Evolutionary conservation across 192 early-diverging fungal genomes (phyloP).

Genomic region (Mortierella hygrophila): DNA sequence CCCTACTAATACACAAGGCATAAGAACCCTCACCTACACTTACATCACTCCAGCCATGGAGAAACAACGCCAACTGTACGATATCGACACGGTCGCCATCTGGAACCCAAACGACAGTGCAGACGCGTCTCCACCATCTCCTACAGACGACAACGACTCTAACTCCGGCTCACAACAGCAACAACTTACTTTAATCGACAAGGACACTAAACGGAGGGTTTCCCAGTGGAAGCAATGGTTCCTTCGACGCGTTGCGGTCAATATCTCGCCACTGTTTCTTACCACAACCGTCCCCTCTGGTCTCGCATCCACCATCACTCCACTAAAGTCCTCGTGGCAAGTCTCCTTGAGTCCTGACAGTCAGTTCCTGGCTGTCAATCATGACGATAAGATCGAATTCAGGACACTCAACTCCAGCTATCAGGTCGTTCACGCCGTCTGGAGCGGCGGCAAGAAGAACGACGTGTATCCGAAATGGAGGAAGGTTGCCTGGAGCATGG

Average conservation of each 20-base stretch:
- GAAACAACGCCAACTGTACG: constrained; percentile 53
- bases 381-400: constrained; percentile 61
- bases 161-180: constrained; percentile 15
- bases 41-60: constrained; percentile 20
- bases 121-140: constrained; percentile 12
- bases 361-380: constrained; percentile 54
- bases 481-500: constrained; percentile 57
- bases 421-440: constrained; percentile 56
- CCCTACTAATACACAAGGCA: not conserved
- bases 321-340: constrained; percentile 49
- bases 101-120: constrained; percentile 57
- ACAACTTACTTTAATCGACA: constrained; percentile 23
- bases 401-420: constrained; percentile 52
- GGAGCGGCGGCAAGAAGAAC: constrained; percentile 17
- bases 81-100: constrained; percentile 54
- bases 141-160: not conserved
- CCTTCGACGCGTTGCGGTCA: constrained; percentile 38
- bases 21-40: not conserved
- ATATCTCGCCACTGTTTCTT: constrained; percentile 48
- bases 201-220: constrained; percentile 25
- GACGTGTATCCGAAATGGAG: constrained; percentile 61
- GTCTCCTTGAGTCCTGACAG: constrained; percentile 54
- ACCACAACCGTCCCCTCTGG: constrained; percentile 61
- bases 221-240: constrained; percentile 38
- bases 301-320: constrained; percentile 46